These are phyloP conservation scores for Lojkania enalia DNA, from an alignment of 2,329 filamentous ascomycete genomes.

Conservation along the genomic window DNA sequence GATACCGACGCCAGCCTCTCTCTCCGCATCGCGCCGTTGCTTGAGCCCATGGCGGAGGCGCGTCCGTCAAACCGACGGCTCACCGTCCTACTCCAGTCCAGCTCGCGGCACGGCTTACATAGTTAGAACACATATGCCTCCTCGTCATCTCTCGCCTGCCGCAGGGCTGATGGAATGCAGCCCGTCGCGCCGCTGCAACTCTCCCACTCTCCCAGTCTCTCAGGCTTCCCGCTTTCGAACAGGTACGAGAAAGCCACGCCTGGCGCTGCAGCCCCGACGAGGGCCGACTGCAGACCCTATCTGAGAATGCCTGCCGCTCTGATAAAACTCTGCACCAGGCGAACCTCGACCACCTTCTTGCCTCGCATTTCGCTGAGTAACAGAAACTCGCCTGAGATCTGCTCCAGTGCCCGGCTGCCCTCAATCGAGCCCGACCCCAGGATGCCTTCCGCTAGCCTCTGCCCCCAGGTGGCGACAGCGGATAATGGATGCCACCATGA, in stretches of 20 bases:
- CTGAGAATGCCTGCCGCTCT: slow-evolving; percentile 4
- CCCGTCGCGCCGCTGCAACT: slow-evolving; percentile 1
- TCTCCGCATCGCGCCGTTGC: not conserved
- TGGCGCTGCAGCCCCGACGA: slow-evolving; percentile 2
- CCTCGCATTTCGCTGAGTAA: slow-evolving; percentile 12
- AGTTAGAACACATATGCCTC: too few relatives aligned
- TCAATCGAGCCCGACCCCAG: not conserved
- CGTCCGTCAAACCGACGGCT: slow-evolving; percentile 9
- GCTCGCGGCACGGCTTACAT: too few relatives aligned
- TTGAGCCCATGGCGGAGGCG: slow-evolving; percentile 3
- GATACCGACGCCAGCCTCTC: not conserved
- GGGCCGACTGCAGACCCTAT: slow-evolving; percentile 5
- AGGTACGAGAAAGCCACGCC: slow-evolving; percentile 1
- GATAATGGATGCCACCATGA: not conserved
- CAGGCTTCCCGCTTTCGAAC: not conserved
- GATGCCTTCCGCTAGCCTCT: slow-evolving; percentile 5
- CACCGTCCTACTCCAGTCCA: not conserved
- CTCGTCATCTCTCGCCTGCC: not conserved
- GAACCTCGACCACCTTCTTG: not conserved
- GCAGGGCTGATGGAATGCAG: slow-evolving; percentile 4
- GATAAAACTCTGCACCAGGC: slow-evolving; percentile 8
- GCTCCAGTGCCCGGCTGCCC: not conserved
- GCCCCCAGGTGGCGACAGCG: slow-evolving; percentile 4
- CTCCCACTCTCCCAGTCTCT: not conserved
- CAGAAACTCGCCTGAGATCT: slow-evolving; percentile 9